Evolutionary conservation across 805 yeast species (phyloP), one percentile per base, ranked within the genome.

Genomic region (Wickerhamomyces subpelliculosus): DNA sequence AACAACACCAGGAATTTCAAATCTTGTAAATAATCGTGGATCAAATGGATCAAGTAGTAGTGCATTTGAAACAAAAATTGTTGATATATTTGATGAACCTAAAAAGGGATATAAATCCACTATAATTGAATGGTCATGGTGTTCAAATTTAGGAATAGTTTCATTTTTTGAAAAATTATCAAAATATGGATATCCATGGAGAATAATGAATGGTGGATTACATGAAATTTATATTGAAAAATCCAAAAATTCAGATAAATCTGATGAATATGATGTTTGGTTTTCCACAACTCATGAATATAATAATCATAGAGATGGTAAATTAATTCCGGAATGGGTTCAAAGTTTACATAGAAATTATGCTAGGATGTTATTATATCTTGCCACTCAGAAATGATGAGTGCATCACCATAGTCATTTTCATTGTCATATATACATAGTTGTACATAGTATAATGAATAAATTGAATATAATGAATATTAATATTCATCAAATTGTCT

Each of bases 181-280:
- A 0, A 6, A 34, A 1, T 52, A 47, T 23, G 57, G 57, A 11
- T 50, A 47, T 32, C 57, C 57, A 6, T 52, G 55, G 55, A 47
- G 54, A 42, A 8, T 52, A 35, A 49, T 52, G 55, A 49, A 43
- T 33, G 57, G 57, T 23, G 57, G 57, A 0, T 34, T 27, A 3
- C 49, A 45, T 20, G 57, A 52, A 18, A 23, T 52, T 1, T 32
- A 43, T 17, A 38, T 52, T 22, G 39, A 44, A 29, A 26, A 37
- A 26, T 12, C 24, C 5, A 17, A 17, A 24, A 17, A n/a, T 5
- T 28, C 37, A 18, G 19, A 27, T 3, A n/a, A n/a, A n/a, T n/a
- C n/a, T n/a, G 24, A 18, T n/a, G 17, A 14, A 2, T 38, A 37
- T 10, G 52, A 50, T 13, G 51, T 52, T 21, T 52, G 47, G 29